A percentile compares a stretch with the other conserved stretches of the same genome.
phyloP scores from a whole-genome alignment of 441 rosid genomes.

The Viola pubescens region DNA sequence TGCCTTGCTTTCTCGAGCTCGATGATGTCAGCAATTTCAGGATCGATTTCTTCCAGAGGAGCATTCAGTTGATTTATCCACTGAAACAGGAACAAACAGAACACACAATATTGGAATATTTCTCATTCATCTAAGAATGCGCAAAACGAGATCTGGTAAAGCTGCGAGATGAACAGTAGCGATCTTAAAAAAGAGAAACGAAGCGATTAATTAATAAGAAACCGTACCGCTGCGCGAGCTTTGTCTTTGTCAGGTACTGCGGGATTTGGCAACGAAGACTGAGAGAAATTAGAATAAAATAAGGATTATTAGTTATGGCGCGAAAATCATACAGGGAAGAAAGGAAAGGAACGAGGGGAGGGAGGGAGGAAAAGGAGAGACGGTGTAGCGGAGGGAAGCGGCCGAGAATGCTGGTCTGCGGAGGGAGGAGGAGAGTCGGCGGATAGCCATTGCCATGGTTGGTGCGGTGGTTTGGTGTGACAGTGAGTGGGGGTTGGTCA shows the following conservation, averaged over 20 bases:
- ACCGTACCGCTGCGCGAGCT: constrained; percentile 49
- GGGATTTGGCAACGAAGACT: constrained; percentile 58
- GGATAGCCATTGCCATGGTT: constrained; percentile 60
- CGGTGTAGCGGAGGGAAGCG: constrained; percentile 42
- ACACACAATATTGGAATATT: neutral
- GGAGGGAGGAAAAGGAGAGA: constrained; percentile 9
- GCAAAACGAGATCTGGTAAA: neutral
- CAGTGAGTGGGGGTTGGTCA: too few relatives aligned
- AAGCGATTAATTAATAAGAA: neutral
- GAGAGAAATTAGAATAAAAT: constrained; percentile 17
- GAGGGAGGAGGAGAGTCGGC: constrained; percentile 52
- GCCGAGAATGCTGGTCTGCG: constrained; percentile 26
- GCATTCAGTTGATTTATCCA: constrained; percentile 85
- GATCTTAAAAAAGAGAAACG: neutral
- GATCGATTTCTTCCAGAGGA: constrained; percentile 72
- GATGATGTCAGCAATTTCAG: constrained; percentile 76
- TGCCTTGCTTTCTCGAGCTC: constrained; percentile 94
- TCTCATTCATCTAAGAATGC: neutral
- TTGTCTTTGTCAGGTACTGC: constrained; percentile 40
- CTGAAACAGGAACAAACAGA: constrained; percentile 26
- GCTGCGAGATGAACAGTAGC: neutral
- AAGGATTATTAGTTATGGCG: constrained; percentile 6
- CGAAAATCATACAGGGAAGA: constrained; percentile 3
- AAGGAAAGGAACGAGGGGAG: neutral
- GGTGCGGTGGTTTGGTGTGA: too few relatives aligned